Evolutionary conservation across 2,329 filamentous ascomycete genomes (phyloP).

Genomic region (Capronia coronata): DNA sequence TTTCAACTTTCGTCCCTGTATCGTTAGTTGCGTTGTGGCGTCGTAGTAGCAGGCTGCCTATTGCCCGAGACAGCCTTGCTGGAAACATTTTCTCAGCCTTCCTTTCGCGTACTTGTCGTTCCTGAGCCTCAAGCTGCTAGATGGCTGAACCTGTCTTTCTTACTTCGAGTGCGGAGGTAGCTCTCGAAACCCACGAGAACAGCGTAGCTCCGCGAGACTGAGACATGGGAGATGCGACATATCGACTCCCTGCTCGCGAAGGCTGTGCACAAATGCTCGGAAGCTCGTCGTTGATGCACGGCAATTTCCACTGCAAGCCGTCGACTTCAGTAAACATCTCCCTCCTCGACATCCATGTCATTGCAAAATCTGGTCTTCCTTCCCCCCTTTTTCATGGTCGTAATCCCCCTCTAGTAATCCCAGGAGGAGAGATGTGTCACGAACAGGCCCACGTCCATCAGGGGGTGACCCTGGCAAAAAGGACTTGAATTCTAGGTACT

Average conservation of each 20-base stretch:
- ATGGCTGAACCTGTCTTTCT: constrained; percentile 51
- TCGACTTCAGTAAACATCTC: too few relatives aligned
- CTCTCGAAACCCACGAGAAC: constrained; percentile 76
- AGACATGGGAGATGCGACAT: constrained; percentile 76
- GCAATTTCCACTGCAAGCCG: constrained; percentile 20
- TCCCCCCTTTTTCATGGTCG: too few relatives aligned
- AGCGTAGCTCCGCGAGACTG: constrained; percentile 73
- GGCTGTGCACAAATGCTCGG: constrained; percentile 66
- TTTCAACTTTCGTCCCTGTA: neutral
- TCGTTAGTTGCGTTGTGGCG: constrained; percentile 1
- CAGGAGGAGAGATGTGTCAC: too few relatives aligned
- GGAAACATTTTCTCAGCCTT: constrained; percentile 9
- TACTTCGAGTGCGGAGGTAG: constrained; percentile 64
- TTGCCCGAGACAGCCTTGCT: constrained; percentile 9
- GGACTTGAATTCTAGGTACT: too few relatives aligned
- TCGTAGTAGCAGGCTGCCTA: constrained; percentile 7
- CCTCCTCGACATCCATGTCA: constrained; percentile 26
- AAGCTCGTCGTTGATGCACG: constrained; percentile 69
- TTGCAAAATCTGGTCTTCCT: too few relatives aligned
- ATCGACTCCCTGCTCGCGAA: constrained; percentile 69
- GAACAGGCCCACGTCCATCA: too few relatives aligned
- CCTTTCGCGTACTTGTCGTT: constrained; percentile 5
- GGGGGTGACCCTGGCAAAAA: too few relatives aligned
- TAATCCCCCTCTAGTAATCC: too few relatives aligned
- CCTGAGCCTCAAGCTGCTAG: constrained; percentile 18